These are phyloP conservation scores for Ceratocystis lukuohia DNA, from an alignment of 2,329 filamentous ascomycete genomes.

Conservation along the genomic window DNA sequence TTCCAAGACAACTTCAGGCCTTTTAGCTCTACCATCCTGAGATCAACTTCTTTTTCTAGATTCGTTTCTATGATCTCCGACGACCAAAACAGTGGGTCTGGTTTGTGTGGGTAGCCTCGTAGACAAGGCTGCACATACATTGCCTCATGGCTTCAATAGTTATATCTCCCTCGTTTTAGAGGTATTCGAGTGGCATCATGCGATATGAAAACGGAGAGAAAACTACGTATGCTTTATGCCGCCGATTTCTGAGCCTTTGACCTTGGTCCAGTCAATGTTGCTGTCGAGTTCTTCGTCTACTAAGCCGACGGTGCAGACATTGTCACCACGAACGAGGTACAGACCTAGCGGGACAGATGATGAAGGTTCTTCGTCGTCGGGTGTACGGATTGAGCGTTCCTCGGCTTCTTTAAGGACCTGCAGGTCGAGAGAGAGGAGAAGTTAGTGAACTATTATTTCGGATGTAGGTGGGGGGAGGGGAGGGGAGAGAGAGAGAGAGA, in stretches of 20 bases:
- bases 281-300: conserved; percentile 81
- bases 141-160: background rate
- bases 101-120: background rate
- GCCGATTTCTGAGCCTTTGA: conserved; percentile 71
- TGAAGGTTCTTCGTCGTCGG: conserved; percentile 70
- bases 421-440: background rate
- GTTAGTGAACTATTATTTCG: background rate
- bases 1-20: background rate
- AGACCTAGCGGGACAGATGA: conserved; percentile 71
- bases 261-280: conserved; percentile 85
- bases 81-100: background rate
- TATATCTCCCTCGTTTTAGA: background rate
- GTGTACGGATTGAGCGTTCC: conserved; percentile 79
- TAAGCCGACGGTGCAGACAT: conserved; percentile 78
- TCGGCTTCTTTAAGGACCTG: conserved; percentile 68
- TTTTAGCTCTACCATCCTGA: background rate
- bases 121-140: background rate
- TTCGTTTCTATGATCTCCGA: background rate
- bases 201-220: background rate
- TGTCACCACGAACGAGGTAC: conserved; percentile 87
- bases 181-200: background rate
- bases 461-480: conserved; percentile 24
- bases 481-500: too few relatives aligned
- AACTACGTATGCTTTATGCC: conserved; percentile 57
- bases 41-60: background rate